A percentile compares a stretch with the other conserved stretches of the same genome.
These are phyloP conservation scores for Trametes meyenii DNA, from an alignment of 768 basidiomycete species.

Conservation along the genomic window DNA sequence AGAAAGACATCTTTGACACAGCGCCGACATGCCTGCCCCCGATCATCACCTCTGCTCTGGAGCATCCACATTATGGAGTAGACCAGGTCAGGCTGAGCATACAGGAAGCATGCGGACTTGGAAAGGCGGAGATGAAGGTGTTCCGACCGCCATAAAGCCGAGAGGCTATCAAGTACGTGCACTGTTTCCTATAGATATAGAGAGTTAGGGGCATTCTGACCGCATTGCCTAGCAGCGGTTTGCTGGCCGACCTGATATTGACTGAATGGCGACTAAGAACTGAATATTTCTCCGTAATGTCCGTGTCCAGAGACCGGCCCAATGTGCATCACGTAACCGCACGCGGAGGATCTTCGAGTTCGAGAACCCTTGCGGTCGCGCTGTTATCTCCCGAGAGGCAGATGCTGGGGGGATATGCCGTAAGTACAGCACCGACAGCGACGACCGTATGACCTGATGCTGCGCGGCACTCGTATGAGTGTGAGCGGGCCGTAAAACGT, in stretches of 20 bases:
- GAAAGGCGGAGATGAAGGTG: slow-evolving; percentile 15
- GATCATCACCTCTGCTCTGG: slow-evolving; percentile 56
- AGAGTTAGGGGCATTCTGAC: no score
- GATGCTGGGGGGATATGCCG: no score
- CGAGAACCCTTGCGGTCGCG: slow-evolving; percentile 9
- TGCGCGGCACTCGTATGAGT: background rate
- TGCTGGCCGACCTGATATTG: no score
- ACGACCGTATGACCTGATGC: background rate
- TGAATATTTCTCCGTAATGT: slow-evolving; percentile 2
- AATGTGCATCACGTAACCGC: background rate
- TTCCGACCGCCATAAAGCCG: slow-evolving; percentile 1
- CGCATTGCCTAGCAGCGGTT: no score
- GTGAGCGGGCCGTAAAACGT: slow-evolving; percentile 2
- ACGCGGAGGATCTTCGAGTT: slow-evolving; percentile 11
- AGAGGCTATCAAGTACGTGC: no score
- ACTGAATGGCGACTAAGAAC: background rate
- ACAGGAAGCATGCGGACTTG: slow-evolving; percentile 56
- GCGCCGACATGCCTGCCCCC: slow-evolving; percentile 68
- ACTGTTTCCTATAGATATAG: background rate
- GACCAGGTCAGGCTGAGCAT: slow-evolving; percentile 61
- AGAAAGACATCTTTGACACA: slow-evolving; percentile 51
- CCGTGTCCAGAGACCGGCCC: background rate
- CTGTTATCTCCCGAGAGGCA: background rate
- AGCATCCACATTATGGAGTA: slow-evolving; percentile 57
- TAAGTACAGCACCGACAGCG: background rate